A percentile compares a stretch with the other conserved stretches of the same genome.
phyloP scores from a whole-genome alignment of 371 early-diverging fungal species.

The Dentiscutata heterogama region DNA sequence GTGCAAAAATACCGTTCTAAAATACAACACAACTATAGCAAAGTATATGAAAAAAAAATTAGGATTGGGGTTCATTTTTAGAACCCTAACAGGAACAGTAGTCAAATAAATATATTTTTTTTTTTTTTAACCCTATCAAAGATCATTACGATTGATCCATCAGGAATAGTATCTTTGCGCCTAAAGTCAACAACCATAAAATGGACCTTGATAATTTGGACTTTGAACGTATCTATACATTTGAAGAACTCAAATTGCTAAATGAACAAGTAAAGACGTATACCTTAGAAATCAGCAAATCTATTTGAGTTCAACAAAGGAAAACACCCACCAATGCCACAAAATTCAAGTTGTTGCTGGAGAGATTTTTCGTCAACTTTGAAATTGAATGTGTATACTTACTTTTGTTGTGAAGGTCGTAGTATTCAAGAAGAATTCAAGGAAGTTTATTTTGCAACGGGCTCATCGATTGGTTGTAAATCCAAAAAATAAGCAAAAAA shows the following conservation, averaged over 20 bases:
- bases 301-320: slow-evolving; percentile 37
- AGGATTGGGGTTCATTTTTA: too few relatives aligned
- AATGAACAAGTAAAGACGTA: slow-evolving; percentile 31
- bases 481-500: background rate
- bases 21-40: too few relatives aligned
- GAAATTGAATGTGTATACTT: slow-evolving; percentile 36
- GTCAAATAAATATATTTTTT: too few relatives aligned
- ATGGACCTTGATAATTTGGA: slow-evolving; percentile 32
- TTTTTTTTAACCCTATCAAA: too few relatives aligned
- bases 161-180: background rate
- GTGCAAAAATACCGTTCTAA: too few relatives aligned
- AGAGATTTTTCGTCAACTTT: slow-evolving; percentile 31
- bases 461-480: slow-evolving; percentile 21
- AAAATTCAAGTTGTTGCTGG: slow-evolving; percentile 10
- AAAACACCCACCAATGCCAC: slow-evolving; percentile 34
- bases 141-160: too few relatives aligned
- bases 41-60: too few relatives aligned
- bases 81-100: too few relatives aligned
- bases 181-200: slow-evolving; percentile 20
- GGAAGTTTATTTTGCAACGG: background rate
- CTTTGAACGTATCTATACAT: slow-evolving; percentile 38
- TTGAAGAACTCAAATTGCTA: slow-evolving; percentile 39
- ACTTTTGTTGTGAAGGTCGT: background rate
- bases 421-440: background rate
- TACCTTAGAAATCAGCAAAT: slow-evolving; percentile 14